Percentiles rank a stretch among this genome's conserved stretches.
phyloP scores from a whole-genome alignment of 2,329 filamentous ascomycete genomes.

The Fusarium circinatum region DNA sequence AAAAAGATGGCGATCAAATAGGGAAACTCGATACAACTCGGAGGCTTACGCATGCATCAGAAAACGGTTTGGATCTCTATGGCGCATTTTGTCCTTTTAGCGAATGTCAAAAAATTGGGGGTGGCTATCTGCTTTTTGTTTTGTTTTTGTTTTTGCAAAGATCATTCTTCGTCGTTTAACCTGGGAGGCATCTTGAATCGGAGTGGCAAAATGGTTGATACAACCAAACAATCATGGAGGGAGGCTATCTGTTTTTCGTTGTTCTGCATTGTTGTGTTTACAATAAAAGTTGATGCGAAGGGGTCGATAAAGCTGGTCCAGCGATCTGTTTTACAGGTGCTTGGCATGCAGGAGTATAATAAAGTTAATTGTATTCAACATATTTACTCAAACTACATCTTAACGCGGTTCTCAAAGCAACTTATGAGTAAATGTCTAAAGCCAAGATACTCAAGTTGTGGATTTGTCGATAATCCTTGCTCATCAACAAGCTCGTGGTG shows the following conservation, averaged over 20 bases:
- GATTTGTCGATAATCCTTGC: not conserved
- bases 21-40: slow-evolving; percentile 11
- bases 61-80: slow-evolving; percentile 28
- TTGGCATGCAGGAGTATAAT: slow-evolving; percentile 1
- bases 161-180: slow-evolving; percentile 10
- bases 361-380: slow-evolving; percentile 28
- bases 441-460: not conserved
- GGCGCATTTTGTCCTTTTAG: slow-evolving; percentile 29
- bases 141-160: not conserved
- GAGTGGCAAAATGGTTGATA: slow-evolving; percentile 17
- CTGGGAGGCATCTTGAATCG: slow-evolving; percentile 9
- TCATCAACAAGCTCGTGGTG: not conserved
- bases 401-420: not conserved
- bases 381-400: slow-evolving; percentile 2
- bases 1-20: slow-evolving; percentile 3
- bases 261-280: not conserved
- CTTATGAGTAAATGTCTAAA: not conserved
- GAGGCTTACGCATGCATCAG: slow-evolving; percentile 28
- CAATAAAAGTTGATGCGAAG: slow-evolving; percentile 21
- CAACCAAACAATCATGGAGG: slow-evolving; percentile 17
- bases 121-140: slow-evolving; percentile 32
- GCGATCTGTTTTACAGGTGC: not conserved
- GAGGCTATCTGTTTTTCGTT: slow-evolving; percentile 21
- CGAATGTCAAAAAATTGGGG: slow-evolving; percentile 31
- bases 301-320: not conserved